phyloP scores from a whole-genome alignment of 1,284 basidiomycete genomes.

The Sporisorium scitamineum region DNA sequence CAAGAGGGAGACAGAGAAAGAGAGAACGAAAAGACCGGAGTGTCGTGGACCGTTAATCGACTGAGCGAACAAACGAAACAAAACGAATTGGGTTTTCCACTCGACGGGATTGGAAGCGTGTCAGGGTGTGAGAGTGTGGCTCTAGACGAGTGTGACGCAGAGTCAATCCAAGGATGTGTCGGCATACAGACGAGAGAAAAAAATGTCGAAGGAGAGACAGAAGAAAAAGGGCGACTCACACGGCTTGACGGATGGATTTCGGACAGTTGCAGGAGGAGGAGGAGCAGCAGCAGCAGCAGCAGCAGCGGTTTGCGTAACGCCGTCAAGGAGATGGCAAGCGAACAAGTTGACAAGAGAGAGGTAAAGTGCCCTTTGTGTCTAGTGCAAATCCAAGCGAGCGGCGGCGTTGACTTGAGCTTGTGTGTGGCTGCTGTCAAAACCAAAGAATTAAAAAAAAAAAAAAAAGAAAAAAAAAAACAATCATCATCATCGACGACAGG shows the following conservation, averaged over 20 bases:
- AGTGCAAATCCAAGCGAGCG: conserved; percentile 7
- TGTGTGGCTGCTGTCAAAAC: conserved; percentile 33
- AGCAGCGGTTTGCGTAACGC: not conserved
- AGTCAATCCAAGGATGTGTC: not conserved
- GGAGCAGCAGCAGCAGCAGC: not conserved
- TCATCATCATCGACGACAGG: not conserved
- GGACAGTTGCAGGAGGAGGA: not conserved
- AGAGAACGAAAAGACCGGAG: not conserved
- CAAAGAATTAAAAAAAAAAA: conserved; percentile 5
- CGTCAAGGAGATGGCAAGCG: conserved; percentile 9
- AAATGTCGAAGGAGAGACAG: not conserved
- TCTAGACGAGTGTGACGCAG: not conserved
- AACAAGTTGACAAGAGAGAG: conserved; percentile 3
- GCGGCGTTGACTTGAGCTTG: conserved; percentile 13
- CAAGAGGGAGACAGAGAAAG: conserved; percentile 10
- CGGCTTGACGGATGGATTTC: not conserved
- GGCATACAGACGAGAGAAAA: not conserved
- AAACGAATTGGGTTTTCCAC: not conserved
- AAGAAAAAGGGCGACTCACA: not conserved
- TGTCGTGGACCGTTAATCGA: not conserved
- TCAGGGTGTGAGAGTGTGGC: not conserved
- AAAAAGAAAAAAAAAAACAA: not conserved
- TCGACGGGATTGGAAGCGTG: not conserved
- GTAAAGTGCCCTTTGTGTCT: not conserved
- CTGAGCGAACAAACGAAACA: not conserved